Base-by-base conservation (phyloP, 2,329 filamentous ascomycete genomes). In the Exophiala xenobiotica region DNA sequence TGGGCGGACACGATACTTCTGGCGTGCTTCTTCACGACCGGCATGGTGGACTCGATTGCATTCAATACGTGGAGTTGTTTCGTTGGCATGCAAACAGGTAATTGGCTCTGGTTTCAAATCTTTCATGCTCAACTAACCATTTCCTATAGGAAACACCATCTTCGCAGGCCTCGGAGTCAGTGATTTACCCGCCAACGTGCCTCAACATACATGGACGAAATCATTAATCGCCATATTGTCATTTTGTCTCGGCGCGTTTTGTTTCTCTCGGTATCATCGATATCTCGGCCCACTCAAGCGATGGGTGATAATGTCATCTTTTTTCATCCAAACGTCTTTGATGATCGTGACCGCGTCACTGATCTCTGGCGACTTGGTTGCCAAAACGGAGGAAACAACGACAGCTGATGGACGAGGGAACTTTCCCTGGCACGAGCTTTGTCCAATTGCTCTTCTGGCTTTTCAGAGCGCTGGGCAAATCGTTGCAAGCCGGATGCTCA, bases 51-150 rank as follows among this genome's bases (percentile, higher is more conserved):
- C 53, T 68, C 68, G 49, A 66, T 67, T 19, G 67, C 70, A n/a
- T 74, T 72, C 61, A 70, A 70, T 55, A 69, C 70, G 7, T 74
- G 71, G 69, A 68, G 66, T 14, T 73, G 70, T 50, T 74, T 74
- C 61, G 61, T 73, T 12, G 70, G 68, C 37, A 74, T 74, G 70
- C 72, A 74, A 53, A 74, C 72, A 1, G 71, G 71, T 72, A 24
- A 29, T 2, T 24, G 40, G 45, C 35, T 26, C 8, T 6, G 22
- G 59, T 57, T 31, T 16, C 45, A 9, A 5, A 6, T 35, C 31
- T 11, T n/a, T 19, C n/a, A 35, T 27, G 14, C 43, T 71, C 69
- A 69, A 39, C 18, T 20, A 72, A 14, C 11, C 5, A 12, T 6
- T 64, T 27, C 35, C 12, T 24, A 12, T 41, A 72, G 71, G 71